Conservation (phyloP, 2,329 filamentous ascomycete species). For the Fusarium odoratissimum region DNA sequence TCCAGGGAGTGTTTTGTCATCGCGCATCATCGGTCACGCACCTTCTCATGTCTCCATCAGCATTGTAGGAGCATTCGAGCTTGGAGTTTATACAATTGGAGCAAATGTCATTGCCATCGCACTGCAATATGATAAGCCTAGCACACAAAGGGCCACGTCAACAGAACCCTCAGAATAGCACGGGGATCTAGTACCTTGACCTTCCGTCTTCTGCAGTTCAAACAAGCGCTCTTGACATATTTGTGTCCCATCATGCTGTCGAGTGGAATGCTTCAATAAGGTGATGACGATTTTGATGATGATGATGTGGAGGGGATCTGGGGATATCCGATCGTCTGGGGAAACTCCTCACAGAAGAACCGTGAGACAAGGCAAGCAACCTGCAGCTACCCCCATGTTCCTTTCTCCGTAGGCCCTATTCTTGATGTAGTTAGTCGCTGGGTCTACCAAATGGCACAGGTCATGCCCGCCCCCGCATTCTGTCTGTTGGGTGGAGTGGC, state of each 20-base stretch:
- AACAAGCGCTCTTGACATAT: constrained; percentile 13
- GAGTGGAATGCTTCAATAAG: neutral
- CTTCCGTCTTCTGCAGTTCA: constrained; percentile 15
- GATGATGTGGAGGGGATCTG: neutral
- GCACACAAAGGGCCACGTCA: too few relatives aligned
- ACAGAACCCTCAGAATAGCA: too few relatives aligned
- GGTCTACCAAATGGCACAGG: too few relatives aligned
- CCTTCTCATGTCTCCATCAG: constrained; percentile 12
- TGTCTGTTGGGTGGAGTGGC: too few relatives aligned
- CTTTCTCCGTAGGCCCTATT: too few relatives aligned
- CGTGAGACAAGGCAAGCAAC: too few relatives aligned
- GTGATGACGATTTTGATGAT: neutral
- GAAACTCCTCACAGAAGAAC: too few relatives aligned
- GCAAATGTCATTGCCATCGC: neutral
- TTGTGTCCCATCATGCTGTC: neutral
- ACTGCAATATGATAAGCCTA: neutral
- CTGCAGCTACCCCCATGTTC: too few relatives aligned
- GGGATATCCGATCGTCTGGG: too few relatives aligned
- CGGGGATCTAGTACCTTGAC: constrained; percentile 6
- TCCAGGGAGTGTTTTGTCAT: too few relatives aligned
- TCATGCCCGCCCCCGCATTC: too few relatives aligned
- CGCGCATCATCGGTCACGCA: neutral
- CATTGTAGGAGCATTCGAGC: constrained; percentile 9
- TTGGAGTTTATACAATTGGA: constrained; percentile 10
- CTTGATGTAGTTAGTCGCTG: too few relatives aligned